Conservation (phyloP, 139 green algal species). For the Chlamydomonas sp. region DNA sequence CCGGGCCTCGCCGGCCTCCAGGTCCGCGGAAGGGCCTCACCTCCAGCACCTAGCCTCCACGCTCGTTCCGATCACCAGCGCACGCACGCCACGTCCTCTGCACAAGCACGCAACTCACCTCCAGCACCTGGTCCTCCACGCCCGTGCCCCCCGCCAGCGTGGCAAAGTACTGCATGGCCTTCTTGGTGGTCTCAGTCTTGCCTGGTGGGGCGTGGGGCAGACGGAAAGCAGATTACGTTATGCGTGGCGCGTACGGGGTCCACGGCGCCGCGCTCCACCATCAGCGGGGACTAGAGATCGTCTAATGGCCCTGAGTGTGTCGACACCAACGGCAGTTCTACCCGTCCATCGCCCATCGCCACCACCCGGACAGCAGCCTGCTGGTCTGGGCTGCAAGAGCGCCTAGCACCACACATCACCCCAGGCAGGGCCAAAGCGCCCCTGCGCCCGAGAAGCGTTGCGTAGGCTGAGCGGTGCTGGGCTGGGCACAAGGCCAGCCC, state of each 20-base stretch:
- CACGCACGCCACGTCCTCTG: too few relatives aligned
- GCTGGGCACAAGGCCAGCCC: too few relatives aligned
- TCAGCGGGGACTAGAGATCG: background rate
- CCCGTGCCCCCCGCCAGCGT: slow-evolving; percentile 77
- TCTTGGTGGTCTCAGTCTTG: slow-evolving; percentile 98
- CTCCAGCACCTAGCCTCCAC: slow-evolving; percentile 10
- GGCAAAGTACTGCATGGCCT: slow-evolving; percentile 94
- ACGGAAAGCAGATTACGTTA: slow-evolving; percentile 47
- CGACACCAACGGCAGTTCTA: background rate
- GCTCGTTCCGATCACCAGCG: too few relatives aligned
- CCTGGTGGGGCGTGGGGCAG: slow-evolving; percentile 58
- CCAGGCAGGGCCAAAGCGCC: too few relatives aligned
- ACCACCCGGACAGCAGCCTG: background rate
- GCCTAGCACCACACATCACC: too few relatives aligned
- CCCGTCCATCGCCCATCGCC: background rate
- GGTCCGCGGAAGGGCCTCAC: background rate
- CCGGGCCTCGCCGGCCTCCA: too few relatives aligned
- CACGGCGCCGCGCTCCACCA: slow-evolving; percentile 43
- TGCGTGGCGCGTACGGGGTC: slow-evolving; percentile 50
- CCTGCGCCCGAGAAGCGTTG: too few relatives aligned
- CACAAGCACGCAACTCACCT: slow-evolving; percentile 40
- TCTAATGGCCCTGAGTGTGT: background rate
- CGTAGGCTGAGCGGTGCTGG: too few relatives aligned
- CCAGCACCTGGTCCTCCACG: slow-evolving; percentile 77
- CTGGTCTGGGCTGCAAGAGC: background rate